Percentiles rank a stretch among this genome's conserved stretches.
These are phyloP conservation scores for Cystobasidium onofrii DNA, from an alignment of 768 basidiomycete genomes.

Conservation along the genomic window DNA sequence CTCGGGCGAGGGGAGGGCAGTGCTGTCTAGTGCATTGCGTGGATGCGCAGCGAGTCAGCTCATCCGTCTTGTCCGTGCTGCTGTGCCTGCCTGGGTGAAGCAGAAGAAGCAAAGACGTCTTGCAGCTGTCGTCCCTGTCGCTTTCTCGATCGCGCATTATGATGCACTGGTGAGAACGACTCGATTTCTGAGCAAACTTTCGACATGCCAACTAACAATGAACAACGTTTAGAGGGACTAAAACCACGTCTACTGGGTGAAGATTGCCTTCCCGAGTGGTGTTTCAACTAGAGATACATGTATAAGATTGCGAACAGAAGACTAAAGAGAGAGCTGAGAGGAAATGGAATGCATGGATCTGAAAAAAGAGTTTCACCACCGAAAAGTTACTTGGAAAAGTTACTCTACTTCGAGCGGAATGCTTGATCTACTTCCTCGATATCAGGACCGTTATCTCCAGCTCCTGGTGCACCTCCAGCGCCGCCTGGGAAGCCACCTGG, in stretches of 20 bases:
- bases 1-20: slow-evolving; percentile 50
- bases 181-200: no score
- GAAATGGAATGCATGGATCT: neutral
- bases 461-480: slow-evolving; percentile 16
- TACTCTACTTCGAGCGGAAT: no score
- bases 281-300: neutral
- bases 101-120: slow-evolving; percentile 58
- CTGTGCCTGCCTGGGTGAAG: slow-evolving; percentile 48
- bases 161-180: no score
- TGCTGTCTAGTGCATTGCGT: slow-evolving; percentile 57
- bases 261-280: neutral
- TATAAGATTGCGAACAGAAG: neutral
- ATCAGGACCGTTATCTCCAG: slow-evolving; percentile 52
- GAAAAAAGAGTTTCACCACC: no score
- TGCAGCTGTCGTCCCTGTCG: no score
- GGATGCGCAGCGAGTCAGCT: neutral
- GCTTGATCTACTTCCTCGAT: slow-evolving; percentile 32
- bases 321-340: no score
- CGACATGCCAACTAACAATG: no score
- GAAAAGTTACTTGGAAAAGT: no score
- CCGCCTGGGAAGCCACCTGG: slow-evolving; percentile 44
- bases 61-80: neutral
- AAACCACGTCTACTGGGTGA: neutral
- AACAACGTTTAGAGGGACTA: no score
- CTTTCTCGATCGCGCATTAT: slow-evolving; percentile 65